Evolutionary conservation across 2,329 filamentous ascomycete species (phyloP).

Genomic region (Fusarium sp.): DNA sequence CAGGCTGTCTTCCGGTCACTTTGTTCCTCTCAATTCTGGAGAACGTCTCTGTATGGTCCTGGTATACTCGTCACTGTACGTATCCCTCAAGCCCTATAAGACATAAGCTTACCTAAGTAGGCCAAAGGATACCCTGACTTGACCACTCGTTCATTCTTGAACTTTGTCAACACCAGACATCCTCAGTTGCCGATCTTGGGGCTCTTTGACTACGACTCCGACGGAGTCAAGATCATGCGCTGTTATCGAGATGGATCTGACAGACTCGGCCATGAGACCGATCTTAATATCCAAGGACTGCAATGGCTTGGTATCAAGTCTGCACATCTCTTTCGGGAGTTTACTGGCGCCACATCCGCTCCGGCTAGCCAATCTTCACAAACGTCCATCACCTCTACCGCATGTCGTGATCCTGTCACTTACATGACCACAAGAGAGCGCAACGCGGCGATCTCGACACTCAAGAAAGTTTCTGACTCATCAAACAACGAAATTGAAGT

Average conservation of each 20-base stretch:
- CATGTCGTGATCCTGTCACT: conserved; percentile 46
- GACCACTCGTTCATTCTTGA: conserved; percentile 73
- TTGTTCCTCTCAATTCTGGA: conserved; percentile 66
- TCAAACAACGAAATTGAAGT: conserved; percentile 48
- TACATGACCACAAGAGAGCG: conserved; percentile 67
- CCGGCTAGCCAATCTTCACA: conserved; percentile 23
- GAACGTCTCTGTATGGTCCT: conserved; percentile 57
- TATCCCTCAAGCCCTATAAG: background rate
- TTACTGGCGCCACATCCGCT: background rate
- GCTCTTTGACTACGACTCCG: conserved; percentile 80
- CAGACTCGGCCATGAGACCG: conserved; percentile 68
- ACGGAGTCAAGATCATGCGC: conserved; percentile 78
- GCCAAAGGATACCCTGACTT: conserved; percentile 87
- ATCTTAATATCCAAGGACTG: conserved; percentile 61
- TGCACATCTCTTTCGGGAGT: conserved; percentile 51
- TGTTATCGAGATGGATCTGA: conserved; percentile 80
- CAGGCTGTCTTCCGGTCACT: conserved; percentile 82
- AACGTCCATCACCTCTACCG: conserved; percentile 42
- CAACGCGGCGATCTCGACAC: conserved; percentile 63
- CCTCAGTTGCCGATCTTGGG: conserved; percentile 68
- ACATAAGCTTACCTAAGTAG: conserved; percentile 52
- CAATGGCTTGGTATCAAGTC: conserved; percentile 72
- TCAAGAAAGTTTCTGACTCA: conserved; percentile 56
- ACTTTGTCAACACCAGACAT: conserved; percentile 59
- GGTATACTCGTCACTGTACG: conserved; percentile 76